phyloP scores from a whole-genome alignment of 2,329 filamentous ascomycete species.

The Fusarium sp. region DNA sequence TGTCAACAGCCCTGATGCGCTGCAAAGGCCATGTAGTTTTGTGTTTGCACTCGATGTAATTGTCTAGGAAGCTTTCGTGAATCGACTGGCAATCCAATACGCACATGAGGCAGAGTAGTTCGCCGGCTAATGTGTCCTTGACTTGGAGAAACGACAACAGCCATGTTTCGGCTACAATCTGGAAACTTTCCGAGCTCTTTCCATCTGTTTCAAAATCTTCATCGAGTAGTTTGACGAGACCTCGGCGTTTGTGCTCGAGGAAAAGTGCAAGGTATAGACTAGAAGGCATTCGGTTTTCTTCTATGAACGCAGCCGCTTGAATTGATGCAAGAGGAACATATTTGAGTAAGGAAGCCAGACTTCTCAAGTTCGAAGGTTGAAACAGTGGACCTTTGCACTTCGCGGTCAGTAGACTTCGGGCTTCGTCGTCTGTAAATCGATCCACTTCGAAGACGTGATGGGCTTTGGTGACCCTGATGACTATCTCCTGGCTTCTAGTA shows the following conservation, averaged over 20 bases:
- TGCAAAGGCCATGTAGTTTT: background rate
- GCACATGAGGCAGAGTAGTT: accelerated
- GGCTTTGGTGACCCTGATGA: background rate
- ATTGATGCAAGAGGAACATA: background rate
- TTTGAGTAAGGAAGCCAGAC: background rate
- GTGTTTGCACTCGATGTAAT: background rate
- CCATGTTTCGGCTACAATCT: background rate
- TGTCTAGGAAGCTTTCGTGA: background rate
- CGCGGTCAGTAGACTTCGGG: background rate
- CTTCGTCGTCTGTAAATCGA: background rate
- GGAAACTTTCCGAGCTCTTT: background rate
- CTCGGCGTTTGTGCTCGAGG: accelerated
- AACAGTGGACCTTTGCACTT: background rate
- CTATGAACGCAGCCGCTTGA: background rate
- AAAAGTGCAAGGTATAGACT: background rate
- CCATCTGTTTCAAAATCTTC: background rate
- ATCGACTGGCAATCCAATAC: background rate
- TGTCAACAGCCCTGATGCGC: background rate
- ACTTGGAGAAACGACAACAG: background rate
- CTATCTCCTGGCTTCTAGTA: background rate
- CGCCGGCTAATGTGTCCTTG: background rate
- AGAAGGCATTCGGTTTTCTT: background rate
- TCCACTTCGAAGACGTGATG: background rate
- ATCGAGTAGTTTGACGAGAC: background rate
- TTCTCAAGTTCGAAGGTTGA: too few relatives aligned